Evolutionary conservation across 139 green algal genomes (phyloP).

Genomic region (Coccomyxa sp.): DNA sequence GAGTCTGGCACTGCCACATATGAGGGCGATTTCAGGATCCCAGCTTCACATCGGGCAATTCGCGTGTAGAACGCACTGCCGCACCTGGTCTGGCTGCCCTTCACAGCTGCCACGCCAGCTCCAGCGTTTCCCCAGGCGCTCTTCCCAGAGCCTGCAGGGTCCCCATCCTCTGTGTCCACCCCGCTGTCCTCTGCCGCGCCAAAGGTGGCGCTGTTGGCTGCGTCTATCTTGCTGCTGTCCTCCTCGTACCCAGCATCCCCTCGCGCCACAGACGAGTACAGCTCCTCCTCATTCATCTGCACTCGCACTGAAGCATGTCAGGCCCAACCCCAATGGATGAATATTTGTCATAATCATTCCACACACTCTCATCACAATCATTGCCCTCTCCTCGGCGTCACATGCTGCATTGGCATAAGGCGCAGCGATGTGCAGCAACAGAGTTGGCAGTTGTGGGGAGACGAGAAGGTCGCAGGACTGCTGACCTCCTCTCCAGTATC

Average conservation of each 20-base stretch:
- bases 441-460: not conserved
- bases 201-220: not conserved
- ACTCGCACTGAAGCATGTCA: no score
- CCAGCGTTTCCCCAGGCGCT: not conserved
- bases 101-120: not conserved
- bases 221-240: not conserved
- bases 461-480: no score
- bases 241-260: not conserved
- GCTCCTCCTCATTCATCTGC: slow-evolving; percentile 80
- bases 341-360: no score
- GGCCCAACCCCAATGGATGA: no score
- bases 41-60: no score
- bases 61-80: no score
- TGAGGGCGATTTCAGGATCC: no score
- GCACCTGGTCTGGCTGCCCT: not conserved
- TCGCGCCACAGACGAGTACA: slow-evolving; percentile 65
- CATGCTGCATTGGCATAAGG: no score
- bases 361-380: no score
- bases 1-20: no score
- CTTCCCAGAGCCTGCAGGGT: not conserved
- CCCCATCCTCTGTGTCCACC: not conserved
- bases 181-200: not conserved
- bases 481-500: not conserved
- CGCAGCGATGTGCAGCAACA: not conserved
- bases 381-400: no score